phyloP scores from a whole-genome alignment of 768 basidiomycete genomes.

The Thelephora ganbajun region DNA sequence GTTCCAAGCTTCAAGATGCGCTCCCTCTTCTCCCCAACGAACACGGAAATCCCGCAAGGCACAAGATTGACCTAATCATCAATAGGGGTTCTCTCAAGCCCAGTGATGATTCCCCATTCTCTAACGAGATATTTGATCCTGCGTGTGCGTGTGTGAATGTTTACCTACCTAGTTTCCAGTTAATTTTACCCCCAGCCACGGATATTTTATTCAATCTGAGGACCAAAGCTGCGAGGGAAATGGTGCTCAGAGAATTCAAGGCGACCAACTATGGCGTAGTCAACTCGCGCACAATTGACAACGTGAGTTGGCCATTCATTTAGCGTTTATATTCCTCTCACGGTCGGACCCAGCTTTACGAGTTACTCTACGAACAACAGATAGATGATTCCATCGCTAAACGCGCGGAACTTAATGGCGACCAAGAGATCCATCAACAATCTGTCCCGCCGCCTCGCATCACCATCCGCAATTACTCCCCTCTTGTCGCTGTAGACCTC shows the following conservation, averaged over 20 bases:
- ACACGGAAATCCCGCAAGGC: constrained; percentile 7
- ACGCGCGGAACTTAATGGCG: constrained; percentile 14
- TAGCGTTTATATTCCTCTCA: neutral
- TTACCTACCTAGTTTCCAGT: neutral
- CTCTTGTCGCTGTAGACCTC: constrained; percentile 19
- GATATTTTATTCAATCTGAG: constrained; percentile 25
- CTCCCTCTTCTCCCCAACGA: constrained; percentile 14
- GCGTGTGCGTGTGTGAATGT: constrained; percentile 17
- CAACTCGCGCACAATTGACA: constrained; percentile 31
- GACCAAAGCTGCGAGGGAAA: constrained; percentile 21
- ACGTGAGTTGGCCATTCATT: constrained; percentile 14
- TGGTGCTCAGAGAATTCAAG: constrained; percentile 29
- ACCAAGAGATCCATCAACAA: neutral
- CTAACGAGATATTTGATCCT: constrained; percentile 43
- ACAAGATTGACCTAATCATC: constrained; percentile 35
- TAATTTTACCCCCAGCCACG: constrained; percentile 19
- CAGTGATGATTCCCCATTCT: constrained; percentile 38
- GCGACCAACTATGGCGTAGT: constrained; percentile 41
- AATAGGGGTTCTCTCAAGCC: constrained; percentile 35
- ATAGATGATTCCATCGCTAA: constrained; percentile 27
- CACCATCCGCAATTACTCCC: constrained; percentile 24
- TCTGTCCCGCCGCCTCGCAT: constrained; percentile 11
- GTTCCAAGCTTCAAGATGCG: constrained; percentile 19
- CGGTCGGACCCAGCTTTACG: constrained; percentile 25
- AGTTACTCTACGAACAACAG: constrained; percentile 35